Evolutionary conservation across 352 stramenopile species (phyloP), one percentile per base, ranked within the genome.

Genomic region (Phytophthora boehmeriae): DNA sequence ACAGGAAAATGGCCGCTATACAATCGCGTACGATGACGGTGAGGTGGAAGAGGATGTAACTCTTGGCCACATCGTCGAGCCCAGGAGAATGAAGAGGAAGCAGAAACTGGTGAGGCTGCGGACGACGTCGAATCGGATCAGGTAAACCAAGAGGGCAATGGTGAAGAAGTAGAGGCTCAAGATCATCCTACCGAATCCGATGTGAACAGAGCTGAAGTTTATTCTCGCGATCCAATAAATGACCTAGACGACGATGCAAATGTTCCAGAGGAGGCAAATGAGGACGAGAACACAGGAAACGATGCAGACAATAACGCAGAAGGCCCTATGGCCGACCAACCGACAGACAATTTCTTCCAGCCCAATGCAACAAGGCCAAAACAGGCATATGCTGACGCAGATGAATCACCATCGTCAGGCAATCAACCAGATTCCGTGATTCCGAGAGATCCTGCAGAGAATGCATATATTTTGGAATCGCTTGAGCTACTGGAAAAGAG

Each of bases 1-100:
- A 14, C 69, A 83, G 38, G 80, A 87, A 38, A 75, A 88, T 49
- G 81, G 75, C 10, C 72, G 54, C 34, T 94, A 89, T 73, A 89
- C 76, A 34, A 78, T 92, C 51, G 78, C 84, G 44, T 93, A 95
- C 63, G 83, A 95, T 63, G 87, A 93, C 68, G 71, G 73, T n/a
- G 81, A 94, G 34, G 69, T 87, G n/a, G 81, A 93, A 50, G 38
- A 62, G 2, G 59, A 86, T 32, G 80, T 96, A 0, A 36, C 73
- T 22, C 27, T 89, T 19, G 77, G 75, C 39, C 74, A 75, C 17
- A 88, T 95, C 25, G 53, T 61, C 11, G 84, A 90, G 47, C 57
- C 74, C 2, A 52, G 22, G 59, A 67, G 14, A 45, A 61, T 1
- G 38, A 54, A 38, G 22, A 54, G 5, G n/a, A 56, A 20, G n/a